phyloP scores from a whole-genome alignment of 2,329 filamentous ascomycete species.

The Aspergillus felis region DNA sequence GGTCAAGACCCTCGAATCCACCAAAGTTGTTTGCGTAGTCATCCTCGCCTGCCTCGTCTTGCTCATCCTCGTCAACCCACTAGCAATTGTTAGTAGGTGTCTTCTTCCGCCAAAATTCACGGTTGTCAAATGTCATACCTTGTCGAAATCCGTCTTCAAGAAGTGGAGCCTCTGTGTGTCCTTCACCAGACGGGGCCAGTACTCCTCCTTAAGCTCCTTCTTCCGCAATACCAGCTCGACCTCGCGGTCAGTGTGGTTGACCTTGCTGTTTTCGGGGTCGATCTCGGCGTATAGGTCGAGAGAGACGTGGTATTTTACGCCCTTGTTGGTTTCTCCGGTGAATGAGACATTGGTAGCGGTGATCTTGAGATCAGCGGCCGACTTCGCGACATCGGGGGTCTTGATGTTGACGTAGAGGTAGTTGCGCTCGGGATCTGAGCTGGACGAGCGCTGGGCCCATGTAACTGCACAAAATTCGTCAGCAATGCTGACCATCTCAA shows the following conservation, averaged over 20 bases:
- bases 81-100: slow-evolving; percentile 28
- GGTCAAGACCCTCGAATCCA: slow-evolving; percentile 43
- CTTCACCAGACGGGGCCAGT: slow-evolving; percentile 94
- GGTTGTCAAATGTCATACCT: slow-evolving; percentile 51
- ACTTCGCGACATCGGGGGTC: slow-evolving; percentile 75
- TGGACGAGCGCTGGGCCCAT: slow-evolving; percentile 95
- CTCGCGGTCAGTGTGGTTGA: slow-evolving; percentile 82
- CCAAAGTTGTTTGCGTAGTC: slow-evolving; percentile 58
- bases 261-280: slow-evolving; percentile 76
- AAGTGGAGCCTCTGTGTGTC: slow-evolving; percentile 86
- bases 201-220: slow-evolving; percentile 92
- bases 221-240: slow-evolving; percentile 90
- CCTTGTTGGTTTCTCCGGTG: slow-evolving; percentile 79
- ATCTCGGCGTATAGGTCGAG: slow-evolving; percentile 90
- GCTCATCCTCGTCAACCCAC: slow-evolving; percentile 98
- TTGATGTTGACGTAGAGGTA: slow-evolving; percentile 90
- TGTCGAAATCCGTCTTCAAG: slow-evolving; percentile 98
- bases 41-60: slow-evolving; percentile 82
- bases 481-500: not conserved
- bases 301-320: slow-evolving; percentile 79
- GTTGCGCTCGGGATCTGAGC: slow-evolving; percentile 78
- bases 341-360: slow-evolving; percentile 74
- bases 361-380: slow-evolving; percentile 76
- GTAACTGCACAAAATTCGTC: slow-evolving; percentile 59
- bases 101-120: not conserved